These are phyloP conservation scores for Trichophyton rubrum DNA, from an alignment of 2,329 filamentous ascomycete species.

Conservation along the genomic window DNA sequence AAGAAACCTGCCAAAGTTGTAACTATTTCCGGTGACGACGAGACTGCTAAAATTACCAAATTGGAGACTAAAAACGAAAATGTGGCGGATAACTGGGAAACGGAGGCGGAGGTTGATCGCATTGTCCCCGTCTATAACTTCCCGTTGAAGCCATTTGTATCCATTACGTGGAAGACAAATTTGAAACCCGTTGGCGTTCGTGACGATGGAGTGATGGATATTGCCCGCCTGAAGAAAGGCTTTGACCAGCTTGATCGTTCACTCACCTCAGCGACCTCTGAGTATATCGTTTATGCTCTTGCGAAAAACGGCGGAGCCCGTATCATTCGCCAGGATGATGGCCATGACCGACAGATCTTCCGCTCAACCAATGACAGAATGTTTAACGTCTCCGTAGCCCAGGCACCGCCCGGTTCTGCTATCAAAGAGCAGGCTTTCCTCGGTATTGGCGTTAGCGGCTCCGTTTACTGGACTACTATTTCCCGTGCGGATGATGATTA, in stretches of 20 bases:
- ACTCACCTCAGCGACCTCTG: constrained; percentile 74
- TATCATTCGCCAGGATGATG: constrained; percentile 88
- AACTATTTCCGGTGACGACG: constrained; percentile 37
- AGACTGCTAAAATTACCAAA: constrained; percentile 39
- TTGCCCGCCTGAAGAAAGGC: constrained; percentile 89
- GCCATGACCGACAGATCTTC: constrained; percentile 82
- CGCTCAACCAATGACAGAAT: constrained; percentile 84
- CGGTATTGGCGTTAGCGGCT: constrained; percentile 84
- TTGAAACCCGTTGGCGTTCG: constrained; percentile 52
- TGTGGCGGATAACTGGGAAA: constrained; percentile 36
- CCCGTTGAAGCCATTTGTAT: constrained; percentile 91
- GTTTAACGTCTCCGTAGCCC: constrained; percentile 81
- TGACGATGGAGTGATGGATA: constrained; percentile 74
- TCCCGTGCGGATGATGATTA: constrained; percentile 65
- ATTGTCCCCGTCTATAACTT: constrained; percentile 83
- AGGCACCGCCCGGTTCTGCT: constrained; percentile 43
- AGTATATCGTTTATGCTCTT: constrained; percentile 89
- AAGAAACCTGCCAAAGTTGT: constrained; percentile 17
- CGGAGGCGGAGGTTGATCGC: constrained; percentile 42
- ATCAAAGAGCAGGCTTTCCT: constrained; percentile 68
- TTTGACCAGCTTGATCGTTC: constrained; percentile 96
- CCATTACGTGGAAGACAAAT: constrained; percentile 54
- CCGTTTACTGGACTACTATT: constrained; percentile 89
- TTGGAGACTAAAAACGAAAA: constrained; percentile 7
- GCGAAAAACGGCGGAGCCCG: constrained; percentile 85